These are phyloP conservation scores for Actinidia polygama DNA, from an alignment of 179 eudicot species.

Conservation along the genomic window DNA sequence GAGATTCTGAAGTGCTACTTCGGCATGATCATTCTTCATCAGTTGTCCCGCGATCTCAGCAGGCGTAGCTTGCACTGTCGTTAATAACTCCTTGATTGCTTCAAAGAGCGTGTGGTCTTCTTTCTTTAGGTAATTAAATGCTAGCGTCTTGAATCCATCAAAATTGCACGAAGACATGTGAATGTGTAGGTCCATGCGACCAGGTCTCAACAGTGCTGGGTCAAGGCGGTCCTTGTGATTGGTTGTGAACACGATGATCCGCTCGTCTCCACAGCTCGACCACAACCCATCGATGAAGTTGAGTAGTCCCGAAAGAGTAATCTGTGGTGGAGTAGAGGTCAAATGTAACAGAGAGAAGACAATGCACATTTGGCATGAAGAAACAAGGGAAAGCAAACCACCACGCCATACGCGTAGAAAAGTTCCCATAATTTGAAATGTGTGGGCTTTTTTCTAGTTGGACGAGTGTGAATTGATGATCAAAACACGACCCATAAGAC, in stretches of 20 bases:
- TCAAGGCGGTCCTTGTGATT: slow-evolving; percentile 51
- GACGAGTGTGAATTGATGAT: too few relatives aligned
- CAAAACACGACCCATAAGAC: too few relatives aligned
- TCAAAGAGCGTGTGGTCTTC: slow-evolving; percentile 30
- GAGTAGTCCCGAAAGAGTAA: slow-evolving; percentile 45
- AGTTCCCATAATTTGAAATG: too few relatives aligned
- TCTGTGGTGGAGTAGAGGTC: slow-evolving; percentile 23
- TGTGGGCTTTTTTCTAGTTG: too few relatives aligned
- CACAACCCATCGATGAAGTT: slow-evolving; percentile 54
- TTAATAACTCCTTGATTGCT: slow-evolving; percentile 20
- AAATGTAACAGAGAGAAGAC: not conserved
- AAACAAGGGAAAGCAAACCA: not conserved
- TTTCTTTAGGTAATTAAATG: slow-evolving; percentile 34
- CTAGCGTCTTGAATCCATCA: slow-evolving; percentile 37
- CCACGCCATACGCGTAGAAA: too few relatives aligned
- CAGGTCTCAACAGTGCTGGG: slow-evolving; percentile 45
- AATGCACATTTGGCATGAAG: not conserved
- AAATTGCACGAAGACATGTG: slow-evolving; percentile 45
- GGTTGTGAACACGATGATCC: slow-evolving; percentile 48
- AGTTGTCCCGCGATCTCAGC: slow-evolving; percentile 42
- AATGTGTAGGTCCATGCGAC: slow-evolving; percentile 52
- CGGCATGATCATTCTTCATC: slow-evolving; percentile 36
- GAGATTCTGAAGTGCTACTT: slow-evolving; percentile 25
- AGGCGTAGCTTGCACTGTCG: slow-evolving; percentile 35
- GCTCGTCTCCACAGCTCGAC: slow-evolving; percentile 54